Percentiles rank a stretch among this genome's conserved stretches.
Conservation (phyloP, 2,329 filamentous ascomycete species). For the Fonsecaea multimorphosa region DNA sequence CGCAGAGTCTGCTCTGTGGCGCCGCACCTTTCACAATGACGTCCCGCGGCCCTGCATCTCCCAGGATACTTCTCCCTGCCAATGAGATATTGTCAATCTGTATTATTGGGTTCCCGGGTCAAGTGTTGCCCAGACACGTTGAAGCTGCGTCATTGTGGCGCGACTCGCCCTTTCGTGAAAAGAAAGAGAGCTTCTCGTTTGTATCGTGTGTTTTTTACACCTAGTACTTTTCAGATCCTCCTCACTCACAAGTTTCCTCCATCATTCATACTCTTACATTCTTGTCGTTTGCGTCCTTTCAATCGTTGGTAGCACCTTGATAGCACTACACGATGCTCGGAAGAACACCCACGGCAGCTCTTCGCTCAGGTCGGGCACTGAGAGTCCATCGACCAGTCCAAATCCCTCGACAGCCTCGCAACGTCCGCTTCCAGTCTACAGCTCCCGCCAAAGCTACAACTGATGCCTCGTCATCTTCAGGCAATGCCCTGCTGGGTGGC, state of each 20-base stretch:
- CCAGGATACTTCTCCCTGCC: neutral
- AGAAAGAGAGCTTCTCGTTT: neutral
- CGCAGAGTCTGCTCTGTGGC: neutral
- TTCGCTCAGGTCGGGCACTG: slow-evolving; percentile 27
- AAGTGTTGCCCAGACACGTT: neutral
- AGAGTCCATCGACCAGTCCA: slow-evolving; percentile 24
- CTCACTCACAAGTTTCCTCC: neutral
- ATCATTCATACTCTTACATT: neutral
- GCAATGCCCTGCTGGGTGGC: slow-evolving; percentile 55
- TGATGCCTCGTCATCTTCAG: slow-evolving; percentile 17
- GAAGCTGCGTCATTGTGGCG: neutral
- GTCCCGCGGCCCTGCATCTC: neutral
- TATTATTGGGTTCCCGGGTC: neutral
- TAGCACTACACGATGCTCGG: slow-evolving; percentile 22
- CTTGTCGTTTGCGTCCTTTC: neutral
- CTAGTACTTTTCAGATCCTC: neutral
- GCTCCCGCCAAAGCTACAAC: slow-evolving; percentile 8
- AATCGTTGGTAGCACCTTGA: neutral
- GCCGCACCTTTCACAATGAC: neutral
- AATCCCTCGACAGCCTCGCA: slow-evolving; percentile 19
- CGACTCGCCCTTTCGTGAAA: neutral
- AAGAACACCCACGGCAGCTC: slow-evolving; percentile 29
- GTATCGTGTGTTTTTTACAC: neutral
- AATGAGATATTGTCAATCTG: neutral
- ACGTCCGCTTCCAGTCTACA: slow-evolving; percentile 29